phyloP scores from a whole-genome alignment of 306 rosid species.

The Lotus japonicus region DNA sequence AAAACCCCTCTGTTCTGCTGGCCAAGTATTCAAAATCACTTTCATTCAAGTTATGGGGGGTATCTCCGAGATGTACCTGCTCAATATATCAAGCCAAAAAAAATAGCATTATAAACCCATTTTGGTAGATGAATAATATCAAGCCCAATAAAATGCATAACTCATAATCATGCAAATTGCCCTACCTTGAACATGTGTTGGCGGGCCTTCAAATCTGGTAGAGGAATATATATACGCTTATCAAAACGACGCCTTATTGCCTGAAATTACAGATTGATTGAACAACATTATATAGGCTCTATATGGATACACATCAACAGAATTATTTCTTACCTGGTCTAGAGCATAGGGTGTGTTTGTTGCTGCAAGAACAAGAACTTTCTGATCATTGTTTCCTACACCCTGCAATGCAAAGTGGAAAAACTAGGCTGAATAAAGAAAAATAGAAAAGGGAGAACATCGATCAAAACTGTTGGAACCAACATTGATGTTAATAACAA shows the following conservation, averaged over 20 bases:
- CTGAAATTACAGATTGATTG: slow-evolving; percentile 42
- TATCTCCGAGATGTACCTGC: slow-evolving; percentile 99
- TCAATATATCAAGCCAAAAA: slow-evolving; percentile 22
- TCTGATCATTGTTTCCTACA: slow-evolving; percentile 88
- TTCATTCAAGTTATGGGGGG: slow-evolving; percentile 88
- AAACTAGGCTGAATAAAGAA: neutral
- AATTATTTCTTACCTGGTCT: slow-evolving; percentile 66
- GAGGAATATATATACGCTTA: slow-evolving; percentile 97
- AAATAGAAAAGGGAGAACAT: neutral
- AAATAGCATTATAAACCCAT: neutral
- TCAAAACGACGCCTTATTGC: slow-evolving; percentile 98
- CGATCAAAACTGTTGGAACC: neutral
- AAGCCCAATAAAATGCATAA: slow-evolving; percentile 14
- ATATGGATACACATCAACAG: neutral
- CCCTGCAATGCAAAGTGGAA: slow-evolving; percentile 47
- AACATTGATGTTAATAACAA: neutral
- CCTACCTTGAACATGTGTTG: slow-evolving; percentile 96
- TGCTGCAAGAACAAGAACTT: slow-evolving; percentile 99
- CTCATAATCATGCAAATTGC: slow-evolving; percentile 17
- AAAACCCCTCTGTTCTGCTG: slow-evolving; percentile 84
- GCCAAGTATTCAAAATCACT: slow-evolving; percentile 84
- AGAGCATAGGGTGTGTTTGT: slow-evolving; percentile 96
- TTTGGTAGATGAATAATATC: neutral
- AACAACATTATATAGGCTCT: slow-evolving; percentile 8
- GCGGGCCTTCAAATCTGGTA: slow-evolving; percentile 92